A percentile compares a stretch with the other conserved stretches of the same genome.
phyloP scores from a whole-genome alignment of 768 basidiomycete species.

The Scleroderma bovista region DNA sequence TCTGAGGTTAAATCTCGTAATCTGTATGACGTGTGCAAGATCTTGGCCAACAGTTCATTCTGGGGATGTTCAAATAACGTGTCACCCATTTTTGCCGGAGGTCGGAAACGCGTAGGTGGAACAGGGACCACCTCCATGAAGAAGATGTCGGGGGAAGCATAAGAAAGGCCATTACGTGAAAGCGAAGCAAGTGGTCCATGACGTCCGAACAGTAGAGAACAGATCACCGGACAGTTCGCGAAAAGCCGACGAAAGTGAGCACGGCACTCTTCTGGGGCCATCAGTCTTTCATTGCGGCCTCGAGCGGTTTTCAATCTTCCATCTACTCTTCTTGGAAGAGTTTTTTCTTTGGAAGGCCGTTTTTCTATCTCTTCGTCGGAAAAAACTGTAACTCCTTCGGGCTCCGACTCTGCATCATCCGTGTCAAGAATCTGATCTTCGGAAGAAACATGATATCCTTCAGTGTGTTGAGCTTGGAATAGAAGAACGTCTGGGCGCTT shows the following conservation, averaged over 20 bases:
- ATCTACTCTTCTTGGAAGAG: slow-evolving; percentile 66
- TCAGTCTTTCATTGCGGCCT: slow-evolving; percentile 85
- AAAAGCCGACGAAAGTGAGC: slow-evolving; percentile 90
- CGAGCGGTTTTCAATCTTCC: slow-evolving; percentile 71
- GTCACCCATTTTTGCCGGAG: slow-evolving; percentile 87
- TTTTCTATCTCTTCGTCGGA: slow-evolving; percentile 46
- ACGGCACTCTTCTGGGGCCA: slow-evolving; percentile 89
- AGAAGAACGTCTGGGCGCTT: slow-evolving; percentile 76
- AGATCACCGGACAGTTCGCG: slow-evolving; percentile 73
- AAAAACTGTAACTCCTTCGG: slow-evolving; percentile 40
- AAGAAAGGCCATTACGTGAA: slow-evolving; percentile 52
- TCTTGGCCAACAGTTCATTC: slow-evolving; percentile 80
- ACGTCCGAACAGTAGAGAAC: slow-evolving; percentile 84
- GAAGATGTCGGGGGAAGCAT: slow-evolving; percentile 90
- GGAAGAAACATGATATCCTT: slow-evolving; percentile 20
- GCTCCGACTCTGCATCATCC: slow-evolving; percentile 49
- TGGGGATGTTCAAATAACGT: slow-evolving; percentile 94
- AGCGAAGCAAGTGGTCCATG: slow-evolving; percentile 80
- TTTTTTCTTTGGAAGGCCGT: slow-evolving; percentile 15
- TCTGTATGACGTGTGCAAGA: slow-evolving; percentile 75
- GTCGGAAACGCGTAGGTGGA: slow-evolving; percentile 92
- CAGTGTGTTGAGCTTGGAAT: slow-evolving; percentile 31
- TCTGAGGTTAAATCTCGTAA: slow-evolving; percentile 71
- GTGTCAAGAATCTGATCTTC: slow-evolving; percentile 32
- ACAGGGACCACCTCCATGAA: slow-evolving; percentile 92